Conservation (phyloP, 2,329 filamentous ascomycete genomes). For the Paraphaeosphaeria minitans region DNA sequence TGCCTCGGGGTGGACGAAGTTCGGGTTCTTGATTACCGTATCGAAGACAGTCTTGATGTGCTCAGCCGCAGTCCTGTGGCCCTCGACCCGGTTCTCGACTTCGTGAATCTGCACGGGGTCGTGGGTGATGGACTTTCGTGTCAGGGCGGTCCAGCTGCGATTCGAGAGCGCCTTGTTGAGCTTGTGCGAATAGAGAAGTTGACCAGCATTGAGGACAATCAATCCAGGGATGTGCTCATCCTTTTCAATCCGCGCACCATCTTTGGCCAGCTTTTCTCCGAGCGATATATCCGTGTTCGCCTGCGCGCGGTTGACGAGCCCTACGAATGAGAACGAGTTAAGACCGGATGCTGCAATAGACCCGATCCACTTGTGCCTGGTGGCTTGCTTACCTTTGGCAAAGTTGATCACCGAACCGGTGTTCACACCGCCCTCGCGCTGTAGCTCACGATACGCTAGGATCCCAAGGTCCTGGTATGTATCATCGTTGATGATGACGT, state of each 20-base stretch:
- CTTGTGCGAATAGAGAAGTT: slow-evolving; percentile 76
- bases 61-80: slow-evolving; percentile 60
- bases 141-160: slow-evolving; percentile 61
- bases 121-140: slow-evolving; percentile 66
- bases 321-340: too few species aligned
- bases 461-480: slow-evolving; percentile 73
- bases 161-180: slow-evolving; percentile 65
- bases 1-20: slow-evolving; percentile 55
- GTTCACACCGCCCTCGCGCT: slow-evolving; percentile 68
- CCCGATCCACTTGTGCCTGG: too few species aligned
- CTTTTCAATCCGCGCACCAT: slow-evolving; percentile 25
- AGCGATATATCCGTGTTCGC: slow-evolving; percentile 13
- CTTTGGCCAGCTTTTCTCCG: slow-evolving; percentile 18
- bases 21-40: slow-evolving; percentile 57
- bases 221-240: slow-evolving; percentile 58
- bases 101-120: slow-evolving; percentile 58
- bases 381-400: slow-evolving; percentile 48
- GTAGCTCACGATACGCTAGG: slow-evolving; percentile 71
- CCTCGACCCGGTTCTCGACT: slow-evolving; percentile 65
- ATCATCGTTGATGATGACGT: slow-evolving; percentile 80
- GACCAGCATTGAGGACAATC: slow-evolving; percentile 77
- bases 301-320: slow-evolving; percentile 40
- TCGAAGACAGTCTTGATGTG: slow-evolving; percentile 74
- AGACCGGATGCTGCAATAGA: too few species aligned
- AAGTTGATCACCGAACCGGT: slow-evolving; percentile 73